These are phyloP conservation scores for Sclerotinia sclerotiorum DNA, from an alignment of 2,329 filamentous ascomycete species.

Conservation along the genomic window DNA sequence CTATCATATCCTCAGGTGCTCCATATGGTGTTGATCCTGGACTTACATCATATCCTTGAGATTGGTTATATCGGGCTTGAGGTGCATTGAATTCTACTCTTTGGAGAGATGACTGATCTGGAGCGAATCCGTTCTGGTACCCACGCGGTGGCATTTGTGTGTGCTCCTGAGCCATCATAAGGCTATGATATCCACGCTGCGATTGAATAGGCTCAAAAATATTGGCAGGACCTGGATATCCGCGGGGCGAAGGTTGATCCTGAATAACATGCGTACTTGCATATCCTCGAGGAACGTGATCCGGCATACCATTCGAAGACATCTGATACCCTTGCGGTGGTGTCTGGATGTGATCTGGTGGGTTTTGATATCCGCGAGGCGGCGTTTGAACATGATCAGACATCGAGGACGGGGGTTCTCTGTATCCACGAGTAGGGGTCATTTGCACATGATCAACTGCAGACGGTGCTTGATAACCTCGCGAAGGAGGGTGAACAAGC, in stretches of 20 bases:
- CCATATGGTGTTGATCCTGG: constrained; percentile 32
- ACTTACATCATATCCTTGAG: constrained; percentile 32
- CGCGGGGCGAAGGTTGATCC: constrained; percentile 50
- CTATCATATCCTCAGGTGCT: constrained; percentile 25
- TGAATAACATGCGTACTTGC: constrained; percentile 43
- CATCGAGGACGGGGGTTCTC: constrained; percentile 42
- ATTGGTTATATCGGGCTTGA: constrained; percentile 28
- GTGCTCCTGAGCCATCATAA: constrained; percentile 34
- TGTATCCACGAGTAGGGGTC: constrained; percentile 48
- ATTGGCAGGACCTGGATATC: constrained; percentile 38
- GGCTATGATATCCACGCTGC: constrained; percentile 41
- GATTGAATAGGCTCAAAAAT: constrained; percentile 48
- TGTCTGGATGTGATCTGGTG: constrained; percentile 48
- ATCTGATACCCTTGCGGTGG: constrained; percentile 44
- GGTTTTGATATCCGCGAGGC: constrained; percentile 46
- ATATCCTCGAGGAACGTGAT: constrained; percentile 48
- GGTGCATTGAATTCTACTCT: constrained; percentile 46
- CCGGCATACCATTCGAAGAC: constrained; percentile 45
- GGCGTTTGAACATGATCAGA: constrained; percentile 50
- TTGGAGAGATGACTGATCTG: constrained; percentile 55
- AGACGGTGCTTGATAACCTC: constrained; percentile 44
- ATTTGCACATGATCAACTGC: constrained; percentile 41
- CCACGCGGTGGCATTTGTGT: constrained; percentile 51
- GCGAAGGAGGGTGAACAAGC: constrained; percentile 49
- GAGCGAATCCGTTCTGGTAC: constrained; percentile 48